phyloP scores from a whole-genome alignment of 2,329 filamentous ascomycete genomes.

The Phaeosphaeriaceae sp. region DNA sequence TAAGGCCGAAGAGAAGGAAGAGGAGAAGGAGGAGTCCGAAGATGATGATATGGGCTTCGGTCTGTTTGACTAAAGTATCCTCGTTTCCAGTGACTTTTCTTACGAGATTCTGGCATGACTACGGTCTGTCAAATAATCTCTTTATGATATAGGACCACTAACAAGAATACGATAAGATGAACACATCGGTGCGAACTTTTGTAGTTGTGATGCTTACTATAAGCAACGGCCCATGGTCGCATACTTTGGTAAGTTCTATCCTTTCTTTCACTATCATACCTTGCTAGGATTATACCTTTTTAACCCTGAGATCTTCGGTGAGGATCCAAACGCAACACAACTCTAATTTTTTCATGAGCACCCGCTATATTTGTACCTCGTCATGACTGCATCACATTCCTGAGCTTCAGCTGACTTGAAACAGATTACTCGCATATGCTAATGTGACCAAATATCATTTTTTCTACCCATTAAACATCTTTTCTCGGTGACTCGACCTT shows the following conservation, averaged over 20 bases:
- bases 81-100: conserved; percentile 25
- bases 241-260: conserved; percentile 43
- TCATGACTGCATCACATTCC: conserved; percentile 2
- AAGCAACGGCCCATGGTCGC: conserved; percentile 13
- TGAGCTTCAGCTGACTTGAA: conserved; percentile 25
- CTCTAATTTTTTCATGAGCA: conserved; percentile 76
- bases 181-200: conserved; percentile 17
- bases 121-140: conserved; percentile 26
- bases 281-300: conserved; percentile 69
- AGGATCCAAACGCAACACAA: conserved; percentile 66
- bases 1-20: conserved; percentile 57
- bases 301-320: conserved; percentile 67
- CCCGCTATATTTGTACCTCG: conserved; percentile 4
- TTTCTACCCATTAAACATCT: not conserved
- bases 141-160: conserved; percentile 39
- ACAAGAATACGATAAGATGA: conserved; percentile 47
- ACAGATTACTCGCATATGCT: conserved; percentile 18
- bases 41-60: conserved; percentile 62
- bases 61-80: conserved; percentile 58
- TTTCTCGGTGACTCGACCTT: conserved; percentile 26
- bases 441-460: not conserved
- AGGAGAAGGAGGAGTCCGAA: conserved; percentile 65
- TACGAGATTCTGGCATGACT: conserved; percentile 26
- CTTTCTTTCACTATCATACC: conserved; percentile 7
- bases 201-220: conserved; percentile 34